Base-by-base conservation (phyloP, 768 basidiomycete species). In the Hortiboletus flavorubellus region DNA sequence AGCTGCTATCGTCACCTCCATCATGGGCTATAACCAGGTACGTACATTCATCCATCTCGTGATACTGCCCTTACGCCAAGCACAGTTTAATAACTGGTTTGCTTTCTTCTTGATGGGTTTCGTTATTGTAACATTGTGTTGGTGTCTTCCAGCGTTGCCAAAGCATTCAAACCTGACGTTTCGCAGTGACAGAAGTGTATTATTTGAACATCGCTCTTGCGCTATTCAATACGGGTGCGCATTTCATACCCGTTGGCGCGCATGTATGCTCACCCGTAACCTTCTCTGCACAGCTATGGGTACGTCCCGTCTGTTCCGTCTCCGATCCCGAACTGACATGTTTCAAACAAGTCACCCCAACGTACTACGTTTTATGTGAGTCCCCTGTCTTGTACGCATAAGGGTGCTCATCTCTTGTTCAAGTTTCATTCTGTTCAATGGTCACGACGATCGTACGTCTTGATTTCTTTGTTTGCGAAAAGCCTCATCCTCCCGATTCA, bases 141-240 rank as follows among this genome's bases (percentile, higher is more conserved):
- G 64, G 89, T 74, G 5, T 57, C 49, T 50, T 50, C 31, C 55
- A 33, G 18, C 14, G 8, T 37, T 16, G 6, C 41, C 6, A 16
- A 35, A 40, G 1, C 8, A n/a, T 46, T 7, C 39, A 30, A 18
- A 16, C 4, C 33, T 68, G 47, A 67, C 44, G 16, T 45, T 40
- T 14, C 43, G 16, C 53, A 90, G 87, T 93, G 53, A 86, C 86
- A 54, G 96, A 98, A 70, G 91, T 98, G 64, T 95, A 91, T 73
- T 98, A 93, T 74, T 80, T 98, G 56, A 98, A 97, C 73, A 86
- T 94, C 56, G 97, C 97, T 16, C 84, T 99, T 56, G 97, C 94
- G 54, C 75, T 98, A 35, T 98, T 94, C 79, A 96, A 97, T 73
- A 91, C 90, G 51, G 89, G 87, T 87, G 58, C 59, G 84, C 62